Evolutionary conservation across 495 filamentous ascomycete species (phyloP).

Genomic region (Lasiosphaeris hirsuta): DNA sequence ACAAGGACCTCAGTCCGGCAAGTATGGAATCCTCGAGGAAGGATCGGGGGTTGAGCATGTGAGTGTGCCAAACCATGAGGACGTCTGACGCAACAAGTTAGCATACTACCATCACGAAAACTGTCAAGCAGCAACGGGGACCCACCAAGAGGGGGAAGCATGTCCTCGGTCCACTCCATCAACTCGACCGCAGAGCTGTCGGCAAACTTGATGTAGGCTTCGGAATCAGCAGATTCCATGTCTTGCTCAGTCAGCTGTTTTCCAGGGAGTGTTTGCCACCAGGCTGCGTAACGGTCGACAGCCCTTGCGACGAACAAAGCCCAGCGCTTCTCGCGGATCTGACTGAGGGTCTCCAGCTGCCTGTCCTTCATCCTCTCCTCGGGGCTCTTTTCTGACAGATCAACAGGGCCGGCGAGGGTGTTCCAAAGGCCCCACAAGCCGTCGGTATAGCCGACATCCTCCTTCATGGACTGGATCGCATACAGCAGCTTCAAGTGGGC

Average conservation of each 20-base stretch:
- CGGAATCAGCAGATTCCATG: conserved; percentile 22
- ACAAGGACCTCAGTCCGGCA: conserved; percentile 55
- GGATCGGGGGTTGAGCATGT: conserved; percentile 75
- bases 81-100: conserved; percentile 54
- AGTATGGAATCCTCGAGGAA: conserved; percentile 79
- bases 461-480: conserved; percentile 63
- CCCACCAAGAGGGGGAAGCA: conserved; percentile 42
- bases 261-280: conserved; percentile 55
- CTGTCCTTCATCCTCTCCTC: conserved; percentile 23
- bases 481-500: conserved; percentile 76
- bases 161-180: conserved; percentile 27
- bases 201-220: conserved; percentile 25
- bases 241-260: conserved; percentile 31
- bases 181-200: conserved; percentile 4
- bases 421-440: conserved; percentile 64
- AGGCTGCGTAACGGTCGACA: conserved; percentile 67
- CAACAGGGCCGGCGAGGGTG: conserved; percentile 34
- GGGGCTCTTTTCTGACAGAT: conserved; percentile 24
- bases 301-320: conserved; percentile 69
- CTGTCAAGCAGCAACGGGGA: neutral
- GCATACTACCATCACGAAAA: neutral
- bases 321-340: conserved; percentile 77
- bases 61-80: conserved; percentile 86
- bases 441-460: conserved; percentile 60
- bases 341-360: conserved; percentile 38